These are phyloP conservation scores for Phytopythium kandeliae DNA, from an alignment of 352 stramenopile genomes.

Conservation along the genomic window DNA sequence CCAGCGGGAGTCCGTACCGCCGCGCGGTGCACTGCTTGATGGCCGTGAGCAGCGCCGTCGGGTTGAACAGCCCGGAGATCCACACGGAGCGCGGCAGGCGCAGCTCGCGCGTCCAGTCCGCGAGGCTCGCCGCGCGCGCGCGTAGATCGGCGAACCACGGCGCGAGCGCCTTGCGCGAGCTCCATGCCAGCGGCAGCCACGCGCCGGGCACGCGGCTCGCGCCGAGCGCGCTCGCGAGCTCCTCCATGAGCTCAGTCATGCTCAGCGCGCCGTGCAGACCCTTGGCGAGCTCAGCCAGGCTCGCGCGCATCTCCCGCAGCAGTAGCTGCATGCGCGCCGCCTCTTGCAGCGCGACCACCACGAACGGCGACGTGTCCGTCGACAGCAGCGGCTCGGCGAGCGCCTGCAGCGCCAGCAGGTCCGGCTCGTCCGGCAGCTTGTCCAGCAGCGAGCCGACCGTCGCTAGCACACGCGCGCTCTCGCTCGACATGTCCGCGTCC, in stretches of 20 bases:
- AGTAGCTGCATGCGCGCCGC: constrained; percentile 68
- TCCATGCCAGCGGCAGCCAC: constrained; percentile 46
- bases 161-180: constrained; percentile 71
- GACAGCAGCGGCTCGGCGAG: constrained; percentile 49
- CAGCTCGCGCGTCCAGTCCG: constrained; percentile 64
- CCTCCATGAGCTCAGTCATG: constrained; percentile 89
- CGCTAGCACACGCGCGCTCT: constrained; percentile 25
- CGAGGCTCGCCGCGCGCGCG: constrained; percentile 49
- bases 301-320: constrained; percentile 53
- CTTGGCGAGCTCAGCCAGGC: constrained; percentile 63
- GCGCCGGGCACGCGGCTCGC: not conserved
- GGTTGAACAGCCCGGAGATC: constrained; percentile 80
- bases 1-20: constrained; percentile 78
- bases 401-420: constrained; percentile 42
- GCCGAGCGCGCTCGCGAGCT: constrained; percentile 12
- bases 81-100: constrained; percentile 74
- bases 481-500: constrained; percentile 13
- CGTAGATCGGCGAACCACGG: constrained; percentile 77
- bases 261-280: constrained; percentile 82
- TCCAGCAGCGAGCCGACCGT: constrained; percentile 58
- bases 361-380: constrained; percentile 69
- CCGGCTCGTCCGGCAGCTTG: constrained; percentile 52
- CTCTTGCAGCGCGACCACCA: constrained; percentile 81
- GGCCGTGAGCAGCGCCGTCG: constrained; percentile 77
- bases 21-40: constrained; percentile 87